phyloP scores from a whole-genome alignment of 2,329 filamentous ascomycete species.

The Chaetomium olivaceum region DNA sequence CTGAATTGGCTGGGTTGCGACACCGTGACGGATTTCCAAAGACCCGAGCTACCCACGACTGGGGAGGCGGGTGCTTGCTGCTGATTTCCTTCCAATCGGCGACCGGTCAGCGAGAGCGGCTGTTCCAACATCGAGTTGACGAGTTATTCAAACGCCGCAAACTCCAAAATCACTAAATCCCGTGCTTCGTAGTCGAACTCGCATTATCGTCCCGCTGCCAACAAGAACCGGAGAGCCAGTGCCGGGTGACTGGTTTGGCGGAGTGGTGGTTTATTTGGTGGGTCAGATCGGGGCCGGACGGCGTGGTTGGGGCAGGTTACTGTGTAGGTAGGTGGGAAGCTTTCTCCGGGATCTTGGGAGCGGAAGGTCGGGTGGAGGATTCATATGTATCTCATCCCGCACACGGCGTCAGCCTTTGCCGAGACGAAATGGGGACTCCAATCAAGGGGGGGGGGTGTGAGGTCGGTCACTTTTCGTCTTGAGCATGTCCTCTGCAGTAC shows the following conservation, averaged over 20 bases:
- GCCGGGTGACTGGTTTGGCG: conserved; percentile 4
- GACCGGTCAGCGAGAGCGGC: conserved; percentile 8
- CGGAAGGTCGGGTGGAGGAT: conserved; percentile 25
- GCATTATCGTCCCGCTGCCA: conserved; percentile 26
- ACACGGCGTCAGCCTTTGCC: conserved; percentile 24
- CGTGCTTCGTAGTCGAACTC: conserved; percentile 23
- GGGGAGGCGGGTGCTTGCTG: conserved; percentile 1
- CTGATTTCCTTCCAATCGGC: conserved; percentile 11
- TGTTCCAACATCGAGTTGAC: conserved; percentile 12
- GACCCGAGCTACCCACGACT: neutral
- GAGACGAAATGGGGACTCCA: conserved; percentile 13
- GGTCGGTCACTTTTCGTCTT: neutral
- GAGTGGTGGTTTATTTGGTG: conserved; percentile 5
- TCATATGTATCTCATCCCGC: conserved; percentile 30
- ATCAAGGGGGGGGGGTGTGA: neutral
- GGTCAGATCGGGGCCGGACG: conserved; percentile 7
- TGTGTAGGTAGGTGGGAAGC: conserved; percentile 19
- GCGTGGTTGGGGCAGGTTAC: conserved; percentile 7
- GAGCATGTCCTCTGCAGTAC: conserved; percentile 5
- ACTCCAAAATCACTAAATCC: conserved; percentile 20
- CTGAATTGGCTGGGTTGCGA: conserved; percentile 26
- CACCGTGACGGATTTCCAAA: neutral
- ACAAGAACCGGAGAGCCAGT: conserved; percentile 10
- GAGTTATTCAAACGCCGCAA: conserved; percentile 20
- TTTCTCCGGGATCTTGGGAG: conserved; percentile 32